Conservation (phyloP, 208 protist species). For the Trypanosomatidae sp. region DNA sequence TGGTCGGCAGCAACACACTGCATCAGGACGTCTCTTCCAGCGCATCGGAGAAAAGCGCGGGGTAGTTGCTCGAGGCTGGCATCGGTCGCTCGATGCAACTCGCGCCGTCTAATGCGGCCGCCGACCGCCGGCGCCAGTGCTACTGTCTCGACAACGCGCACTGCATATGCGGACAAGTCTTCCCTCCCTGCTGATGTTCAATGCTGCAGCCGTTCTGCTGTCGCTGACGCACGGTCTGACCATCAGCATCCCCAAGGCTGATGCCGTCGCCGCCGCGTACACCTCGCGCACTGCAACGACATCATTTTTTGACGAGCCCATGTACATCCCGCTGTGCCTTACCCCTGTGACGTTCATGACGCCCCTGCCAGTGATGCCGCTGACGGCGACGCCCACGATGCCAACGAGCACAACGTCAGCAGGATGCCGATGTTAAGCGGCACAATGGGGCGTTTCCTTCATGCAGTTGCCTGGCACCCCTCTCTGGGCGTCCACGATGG, state of each 20-base stretch:
- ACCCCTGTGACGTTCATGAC: slow-evolving; percentile 5
- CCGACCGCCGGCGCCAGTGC: slow-evolving; percentile 7
- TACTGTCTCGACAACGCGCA: slow-evolving; percentile 26
- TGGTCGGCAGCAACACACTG: slow-evolving; percentile 8
- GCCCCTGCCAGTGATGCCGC: slow-evolving; percentile 7
- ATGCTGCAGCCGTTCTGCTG: background rate
- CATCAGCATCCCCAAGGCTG: background rate
- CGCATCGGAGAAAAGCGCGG: slow-evolving; percentile 14
- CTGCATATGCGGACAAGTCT: slow-evolving; percentile 21
- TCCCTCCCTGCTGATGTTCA: slow-evolving; percentile 15
- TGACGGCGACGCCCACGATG: background rate
- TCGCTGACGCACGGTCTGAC: background rate
- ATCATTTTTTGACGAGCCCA: background rate
- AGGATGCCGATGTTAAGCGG: background rate
- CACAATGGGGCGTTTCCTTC: background rate
- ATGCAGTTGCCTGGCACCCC: background rate
- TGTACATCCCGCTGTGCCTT: slow-evolving; percentile 4
- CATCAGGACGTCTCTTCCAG: slow-evolving; percentile 18
- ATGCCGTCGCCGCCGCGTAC: background rate
- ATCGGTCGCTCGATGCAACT: slow-evolving; percentile 10
- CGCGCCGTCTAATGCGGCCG: background rate
- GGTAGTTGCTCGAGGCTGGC: background rate
- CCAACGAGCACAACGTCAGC: background rate
- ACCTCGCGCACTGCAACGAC: background rate
- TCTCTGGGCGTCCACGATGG: background rate